Conservation (phyloP, 768 basidiomycete genomes). For the Tubosaeta brunneosetosa region DNA sequence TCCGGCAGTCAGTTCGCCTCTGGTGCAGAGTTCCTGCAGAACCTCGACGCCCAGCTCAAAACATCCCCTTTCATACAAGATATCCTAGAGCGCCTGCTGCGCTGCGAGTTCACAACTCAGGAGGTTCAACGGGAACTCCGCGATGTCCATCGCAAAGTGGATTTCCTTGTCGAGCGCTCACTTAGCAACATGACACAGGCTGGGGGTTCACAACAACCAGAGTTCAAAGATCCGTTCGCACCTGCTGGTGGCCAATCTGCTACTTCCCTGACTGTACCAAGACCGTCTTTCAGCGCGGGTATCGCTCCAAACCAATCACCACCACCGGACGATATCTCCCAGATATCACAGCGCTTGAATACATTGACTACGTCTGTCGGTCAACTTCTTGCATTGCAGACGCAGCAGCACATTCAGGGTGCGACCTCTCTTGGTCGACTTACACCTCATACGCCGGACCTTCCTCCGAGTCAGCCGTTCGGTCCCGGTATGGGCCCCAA, state of each 20-base stretch:
- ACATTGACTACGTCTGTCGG: constrained; percentile 81
- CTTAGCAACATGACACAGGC: constrained; percentile 29
- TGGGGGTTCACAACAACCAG: constrained; percentile 50
- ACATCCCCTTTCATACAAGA: constrained; percentile 72
- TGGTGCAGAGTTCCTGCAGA: constrained; percentile 42
- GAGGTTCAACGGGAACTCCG: constrained; percentile 72
- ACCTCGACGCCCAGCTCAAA: constrained; percentile 71
- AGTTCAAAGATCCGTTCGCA: constrained; percentile 82
- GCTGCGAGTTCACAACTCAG: constrained; percentile 63
- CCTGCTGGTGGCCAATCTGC: constrained; percentile 32
- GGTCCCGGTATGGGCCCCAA: constrained; percentile 36
- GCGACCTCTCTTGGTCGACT: constrained; percentile 32
- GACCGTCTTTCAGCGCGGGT: constrained; percentile 60
- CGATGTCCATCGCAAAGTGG: constrained; percentile 75
- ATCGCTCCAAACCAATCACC: constrained; percentile 69
- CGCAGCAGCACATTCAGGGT: constrained; percentile 60
- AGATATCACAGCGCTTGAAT: constrained; percentile 74
- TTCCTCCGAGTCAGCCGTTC: constrained; percentile 41
- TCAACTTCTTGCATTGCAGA: constrained; percentile 76
- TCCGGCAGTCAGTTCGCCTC: constrained; percentile 63
- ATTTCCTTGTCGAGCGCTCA: constrained; percentile 67
- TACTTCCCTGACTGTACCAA: constrained; percentile 40
- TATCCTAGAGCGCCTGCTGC: constrained; percentile 66
- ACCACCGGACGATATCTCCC: constrained; percentile 64
- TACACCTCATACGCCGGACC: constrained; percentile 35